Base-by-base conservation (phyloP, 768 basidiomycete species). In the Psilocybe subaeruginosa region DNA sequence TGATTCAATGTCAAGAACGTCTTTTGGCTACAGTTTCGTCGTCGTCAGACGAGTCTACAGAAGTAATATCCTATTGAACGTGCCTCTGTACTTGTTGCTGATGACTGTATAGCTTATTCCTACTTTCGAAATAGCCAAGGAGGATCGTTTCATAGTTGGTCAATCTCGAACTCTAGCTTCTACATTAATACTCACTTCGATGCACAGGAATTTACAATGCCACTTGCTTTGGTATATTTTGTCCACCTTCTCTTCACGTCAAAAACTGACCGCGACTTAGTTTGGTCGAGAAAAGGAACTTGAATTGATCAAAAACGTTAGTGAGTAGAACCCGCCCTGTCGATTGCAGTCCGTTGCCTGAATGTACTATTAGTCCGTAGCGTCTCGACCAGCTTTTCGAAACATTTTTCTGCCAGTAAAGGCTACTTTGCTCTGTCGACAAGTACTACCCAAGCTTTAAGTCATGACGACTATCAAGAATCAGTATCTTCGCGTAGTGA, bases 271-370 rank as follows among this genome's bases (percentile, higher is more conserved):
- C 47, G 33, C 46, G 23, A 16, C 37, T 19, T 56, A 87, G 84
- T 91, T 88, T 68, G 90, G 90, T 6, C 81, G 90, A 49, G 88
- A 90, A 52, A 87, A 82, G 66, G 89, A 91, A 72, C 74, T 91
- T 1, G 89, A 91, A 47, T 74, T 78, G 47, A 87, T 92, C 58
- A 81, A 86, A 50, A 86, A 83, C 71, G 85, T 91, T 59, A 88
- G 83, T 85, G 66, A 77, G 82, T 84, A 51, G 14, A 12, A 43
- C 14, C 41, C 17, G 14, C 41, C 23, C 5, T 11, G 17, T 43
- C 12, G 30, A 27, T 31, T 50, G 46, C 46, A 19, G 17, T 43
- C 46, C 39, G 55, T 43, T 11, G 11, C 23, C 16, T 56, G 35
- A 49, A 33, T 50, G 29, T 46, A 3, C 23, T 16, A 14, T 7